Conservation (phyloP, 2,329 filamentous ascomycete genomes). For the Botrytis medusae region DNA sequence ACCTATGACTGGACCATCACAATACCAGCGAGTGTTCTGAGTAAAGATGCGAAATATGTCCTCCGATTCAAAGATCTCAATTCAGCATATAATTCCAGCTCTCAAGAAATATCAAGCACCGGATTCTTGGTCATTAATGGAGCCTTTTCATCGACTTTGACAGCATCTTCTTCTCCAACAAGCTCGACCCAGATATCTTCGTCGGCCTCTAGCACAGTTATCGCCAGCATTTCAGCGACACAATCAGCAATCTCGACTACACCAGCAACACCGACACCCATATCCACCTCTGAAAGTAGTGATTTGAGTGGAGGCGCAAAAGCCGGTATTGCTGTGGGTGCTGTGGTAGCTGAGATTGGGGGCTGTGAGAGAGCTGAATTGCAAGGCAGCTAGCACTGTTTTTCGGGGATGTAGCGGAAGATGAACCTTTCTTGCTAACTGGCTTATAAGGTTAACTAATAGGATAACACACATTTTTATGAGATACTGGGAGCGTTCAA, state of each 20-base stretch:
- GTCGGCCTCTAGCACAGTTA: not conserved
- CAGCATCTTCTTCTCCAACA: not conserved
- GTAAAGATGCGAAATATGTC: slow-evolving; percentile 8
- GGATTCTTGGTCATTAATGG: slow-evolving; percentile 2
- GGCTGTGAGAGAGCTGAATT: slow-evolving; percentile 2
- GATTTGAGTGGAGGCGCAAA: not conserved
- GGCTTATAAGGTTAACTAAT: not conserved
- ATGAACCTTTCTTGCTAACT: not conserved
- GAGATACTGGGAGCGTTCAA: not conserved
- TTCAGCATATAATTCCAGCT: not conserved
- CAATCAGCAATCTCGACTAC: not conserved
- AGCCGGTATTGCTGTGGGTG: slow-evolving; percentile 8
- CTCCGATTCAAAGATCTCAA: not conserved
- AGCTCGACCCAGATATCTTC: not conserved
- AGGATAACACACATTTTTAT: no score
- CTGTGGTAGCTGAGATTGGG: not conserved
- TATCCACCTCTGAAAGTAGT: not conserved
- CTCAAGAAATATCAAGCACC: not conserved
- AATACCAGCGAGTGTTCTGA: not conserved
- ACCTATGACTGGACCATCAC: slow-evolving; percentile 8
- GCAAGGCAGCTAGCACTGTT: not conserved
- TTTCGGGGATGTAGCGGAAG: no score
- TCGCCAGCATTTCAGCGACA: not conserved
- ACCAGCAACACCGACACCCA: not conserved
- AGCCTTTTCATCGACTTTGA: not conserved